Evolutionary conservation across 805 yeast species (phyloP).

Genomic region (Metschnikowia sp.): DNA sequence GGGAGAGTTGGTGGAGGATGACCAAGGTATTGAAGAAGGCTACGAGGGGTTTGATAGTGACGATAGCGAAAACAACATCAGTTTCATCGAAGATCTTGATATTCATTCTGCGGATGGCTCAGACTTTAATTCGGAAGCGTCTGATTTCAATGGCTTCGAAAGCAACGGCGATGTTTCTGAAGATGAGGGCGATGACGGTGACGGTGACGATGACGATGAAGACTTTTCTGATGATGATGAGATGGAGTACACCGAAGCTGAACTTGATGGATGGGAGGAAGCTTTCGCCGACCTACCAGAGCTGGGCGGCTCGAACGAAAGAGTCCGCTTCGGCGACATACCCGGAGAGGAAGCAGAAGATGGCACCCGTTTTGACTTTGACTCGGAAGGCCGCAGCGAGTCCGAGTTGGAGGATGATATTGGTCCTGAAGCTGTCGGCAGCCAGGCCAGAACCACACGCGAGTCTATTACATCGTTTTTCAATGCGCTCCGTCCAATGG

Average conservation of each 20-base stretch:
- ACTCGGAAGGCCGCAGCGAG: slow-evolving; percentile 18
- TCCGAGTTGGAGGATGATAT: slow-evolving; percentile 9
- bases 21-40: slow-evolving; percentile 10
- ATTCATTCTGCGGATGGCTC: slow-evolving; percentile 28
- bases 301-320: slow-evolving; percentile 3
- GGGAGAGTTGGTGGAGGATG: slow-evolving; percentile 21
- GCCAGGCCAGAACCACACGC: slow-evolving; percentile 11
- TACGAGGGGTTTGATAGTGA: slow-evolving; percentile 22
- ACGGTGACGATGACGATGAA: slow-evolving; percentile 38
- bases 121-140: slow-evolving; percentile 31
- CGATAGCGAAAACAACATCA: slow-evolving; percentile 31
- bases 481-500: slow-evolving; percentile 26
- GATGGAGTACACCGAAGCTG: slow-evolving; percentile 33
- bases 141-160: slow-evolving; percentile 22
- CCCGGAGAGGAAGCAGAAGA: slow-evolving; percentile 17
- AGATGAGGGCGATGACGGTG: slow-evolving; percentile 30
- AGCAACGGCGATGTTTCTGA: slow-evolving; percentile 20
- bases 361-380: slow-evolving; percentile 11
- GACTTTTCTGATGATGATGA: slow-evolving; percentile 34
- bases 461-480: slow-evolving; percentile 26
- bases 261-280: slow-evolving; percentile 40
- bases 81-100: slow-evolving; percentile 33
- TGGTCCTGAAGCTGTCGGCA: slow-evolving; percentile 12
- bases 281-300: slow-evolving; percentile 31
- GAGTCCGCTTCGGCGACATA: slow-evolving; percentile 12